Evolutionary conservation across 2,329 filamentous ascomycete genomes (phyloP).

Genomic region (Verticillium nubilum): DNA sequence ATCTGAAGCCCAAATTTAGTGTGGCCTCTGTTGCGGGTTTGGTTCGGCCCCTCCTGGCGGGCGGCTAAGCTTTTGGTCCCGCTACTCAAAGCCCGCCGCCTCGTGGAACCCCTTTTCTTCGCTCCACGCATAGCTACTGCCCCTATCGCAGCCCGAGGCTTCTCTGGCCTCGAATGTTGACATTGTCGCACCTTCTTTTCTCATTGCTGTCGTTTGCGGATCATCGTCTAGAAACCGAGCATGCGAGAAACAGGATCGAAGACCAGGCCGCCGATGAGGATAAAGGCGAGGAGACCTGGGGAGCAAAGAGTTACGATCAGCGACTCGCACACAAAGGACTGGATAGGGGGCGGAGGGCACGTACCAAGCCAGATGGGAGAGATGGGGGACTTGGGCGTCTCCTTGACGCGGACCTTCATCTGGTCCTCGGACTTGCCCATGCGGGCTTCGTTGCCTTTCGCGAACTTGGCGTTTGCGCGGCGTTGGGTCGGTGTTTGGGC

Average conservation of each 20-base stretch:
- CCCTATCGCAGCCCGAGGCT: conserved; percentile 1
- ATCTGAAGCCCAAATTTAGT: not conserved
- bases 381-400: conserved; percentile 53
- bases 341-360: conserved; percentile 14
- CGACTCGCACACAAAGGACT: not conserved
- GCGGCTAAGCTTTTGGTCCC: not conserved
- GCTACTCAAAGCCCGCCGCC: not conserved
- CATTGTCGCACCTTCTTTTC: conserved; percentile 1
- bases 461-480: conserved; percentile 74
- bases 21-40: not conserved
- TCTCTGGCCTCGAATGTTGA: not conserved
- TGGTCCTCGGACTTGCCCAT: conserved; percentile 68
- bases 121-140: not conserved
- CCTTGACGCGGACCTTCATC: conserved; percentile 55
- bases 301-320: conserved; percentile 4
- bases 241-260: conserved; percentile 53
- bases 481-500: conserved; percentile 83
- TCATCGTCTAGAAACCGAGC: conserved; percentile 26
- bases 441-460: conserved; percentile 64
- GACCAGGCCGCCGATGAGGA: conserved; percentile 55
- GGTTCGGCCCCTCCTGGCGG: not conserved
- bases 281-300: conserved; percentile 51
- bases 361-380: conserved; percentile 60
- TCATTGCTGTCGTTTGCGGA: conserved; percentile 3
- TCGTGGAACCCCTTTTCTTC: not conserved